A percentile compares a stretch with the other conserved stretches of the same genome.
These are phyloP conservation scores for Pythium vanterpoolii DNA, from an alignment of 352 stramenopile species.

Conservation along the genomic window DNA sequence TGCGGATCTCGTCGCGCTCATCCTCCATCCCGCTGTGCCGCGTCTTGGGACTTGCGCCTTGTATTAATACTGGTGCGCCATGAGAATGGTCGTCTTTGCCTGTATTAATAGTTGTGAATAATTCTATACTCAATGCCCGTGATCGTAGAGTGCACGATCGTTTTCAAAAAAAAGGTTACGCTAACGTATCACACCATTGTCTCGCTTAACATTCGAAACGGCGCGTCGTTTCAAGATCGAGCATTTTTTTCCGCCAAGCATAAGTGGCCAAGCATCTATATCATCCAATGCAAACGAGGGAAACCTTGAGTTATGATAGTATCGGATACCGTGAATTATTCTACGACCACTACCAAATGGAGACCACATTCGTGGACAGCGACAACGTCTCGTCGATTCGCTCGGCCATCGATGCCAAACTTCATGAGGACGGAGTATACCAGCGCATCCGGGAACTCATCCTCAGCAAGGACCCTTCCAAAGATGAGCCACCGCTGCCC, in stretches of 20 bases:
- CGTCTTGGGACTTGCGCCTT: no score
- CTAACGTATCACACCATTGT: background rate
- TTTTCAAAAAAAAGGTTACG: no score
- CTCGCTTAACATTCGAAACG: background rate
- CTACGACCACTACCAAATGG: background rate
- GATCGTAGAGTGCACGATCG: no score
- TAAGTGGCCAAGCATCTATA: background rate
- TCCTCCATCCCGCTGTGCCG: background rate
- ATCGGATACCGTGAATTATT: background rate
- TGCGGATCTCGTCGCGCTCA: background rate
- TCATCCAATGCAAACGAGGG: conserved; percentile 12
- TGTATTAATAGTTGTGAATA: background rate
- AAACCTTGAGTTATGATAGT: no score
- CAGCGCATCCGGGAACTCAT: conserved; percentile 68
- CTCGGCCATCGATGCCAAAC: conserved; percentile 65
- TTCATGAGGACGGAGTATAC: conserved; percentile 76
- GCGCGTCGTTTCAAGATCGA: conserved; percentile 16
- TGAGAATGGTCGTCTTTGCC: no score
- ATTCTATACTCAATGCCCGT: no score
- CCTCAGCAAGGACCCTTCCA: conserved; percentile 26
- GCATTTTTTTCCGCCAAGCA: conserved; percentile 1
- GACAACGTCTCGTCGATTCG: conserved; percentile 52
- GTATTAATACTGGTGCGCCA: no score
- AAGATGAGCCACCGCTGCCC: conserved; percentile 10
- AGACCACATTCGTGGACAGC: background rate